Evolutionary conservation across 2,329 filamentous ascomycete species (phyloP), one percentile per base, ranked within the genome.

Genomic region (Fusarium ramigenum): DNA sequence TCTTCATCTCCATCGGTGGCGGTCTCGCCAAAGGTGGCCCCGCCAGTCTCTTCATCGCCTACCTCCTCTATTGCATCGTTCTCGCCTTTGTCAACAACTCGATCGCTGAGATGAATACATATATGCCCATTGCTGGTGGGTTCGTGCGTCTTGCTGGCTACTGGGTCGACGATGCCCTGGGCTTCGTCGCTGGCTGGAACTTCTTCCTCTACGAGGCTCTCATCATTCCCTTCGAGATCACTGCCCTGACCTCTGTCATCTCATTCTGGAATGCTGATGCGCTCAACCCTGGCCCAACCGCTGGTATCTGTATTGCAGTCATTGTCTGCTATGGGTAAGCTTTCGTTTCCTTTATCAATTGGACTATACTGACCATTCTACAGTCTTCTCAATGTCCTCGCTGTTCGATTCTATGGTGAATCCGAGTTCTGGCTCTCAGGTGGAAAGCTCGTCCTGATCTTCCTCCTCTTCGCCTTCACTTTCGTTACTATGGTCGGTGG

Each of bases 401-500:
- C 83, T 2, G 85, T 87, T 2, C 75, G 78, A 9, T 82, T 79
- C 60, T 87, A 83, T 63, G 85, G 85, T 32, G 82, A 84, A 46
- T 79, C 83, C 8, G 85, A 87, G 70, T 86, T 87, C 66, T 86
- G 83, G 76, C 78, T 86, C 32, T 82, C 85, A 1, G 80, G 80
- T 65, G 80, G 88, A 66, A 89, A 91, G 74, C 62, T 73, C 10
- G 2, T 73, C 9, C 56, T 73, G 5, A 73, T 73, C 47, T 73
- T 73, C 36, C 40, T 87, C 49, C 82, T 92, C 40, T 89, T 90
- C 57, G 84, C 89, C 56, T 87, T 90, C 74, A 88, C 88, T 21
- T 81, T 92, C 34, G 83, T 91, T 54, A 88, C 91, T 67, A 88
- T 90, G 77, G 83, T 89, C 1, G 90, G 90, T 18, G 90, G 89